Evolutionary conservation across 257 asterid genomes (phyloP).

Genomic region (Scutellaria galericulata): DNA sequence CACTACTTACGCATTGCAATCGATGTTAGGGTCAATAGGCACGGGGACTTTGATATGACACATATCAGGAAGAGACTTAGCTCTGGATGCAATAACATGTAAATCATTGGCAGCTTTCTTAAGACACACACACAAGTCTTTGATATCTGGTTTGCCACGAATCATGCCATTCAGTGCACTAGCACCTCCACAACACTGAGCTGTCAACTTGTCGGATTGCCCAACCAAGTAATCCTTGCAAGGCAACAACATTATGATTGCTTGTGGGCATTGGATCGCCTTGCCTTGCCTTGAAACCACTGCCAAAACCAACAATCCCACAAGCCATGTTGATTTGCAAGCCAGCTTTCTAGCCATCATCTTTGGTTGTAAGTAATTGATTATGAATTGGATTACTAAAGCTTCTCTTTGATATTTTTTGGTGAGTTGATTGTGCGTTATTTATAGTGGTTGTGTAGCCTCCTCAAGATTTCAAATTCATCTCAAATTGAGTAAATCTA

Average conservation of each 20-base stretch:
- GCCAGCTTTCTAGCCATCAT: neutral
- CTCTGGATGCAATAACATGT: neutral
- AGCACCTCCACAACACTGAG: neutral
- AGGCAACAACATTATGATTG: neutral
- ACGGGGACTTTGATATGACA: neutral
- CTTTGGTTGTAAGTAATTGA: neutral
- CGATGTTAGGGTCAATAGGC: neutral
- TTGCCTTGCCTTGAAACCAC: neutral
- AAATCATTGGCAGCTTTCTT: neutral
- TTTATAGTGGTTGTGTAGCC: too few species aligned
- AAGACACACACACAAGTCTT: neutral
- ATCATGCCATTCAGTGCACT: neutral
- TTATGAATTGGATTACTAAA: neutral
- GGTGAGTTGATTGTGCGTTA: too few species aligned
- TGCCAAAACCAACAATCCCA: slow-evolving; percentile 16
- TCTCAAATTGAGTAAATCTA: too few species aligned
- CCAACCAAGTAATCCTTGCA: neutral
- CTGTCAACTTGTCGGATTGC: neutral
- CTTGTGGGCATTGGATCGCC: slow-evolving; percentile 21
- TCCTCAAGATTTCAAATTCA: too few species aligned
- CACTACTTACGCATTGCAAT: neutral
- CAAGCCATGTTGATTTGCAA: neutral
- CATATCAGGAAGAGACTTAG: neutral
- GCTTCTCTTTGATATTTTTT: neutral
- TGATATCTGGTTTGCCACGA: neutral